phyloP scores from a whole-genome alignment of 768 basidiomycete genomes.

The Phlebiopsis gigantea region DNA sequence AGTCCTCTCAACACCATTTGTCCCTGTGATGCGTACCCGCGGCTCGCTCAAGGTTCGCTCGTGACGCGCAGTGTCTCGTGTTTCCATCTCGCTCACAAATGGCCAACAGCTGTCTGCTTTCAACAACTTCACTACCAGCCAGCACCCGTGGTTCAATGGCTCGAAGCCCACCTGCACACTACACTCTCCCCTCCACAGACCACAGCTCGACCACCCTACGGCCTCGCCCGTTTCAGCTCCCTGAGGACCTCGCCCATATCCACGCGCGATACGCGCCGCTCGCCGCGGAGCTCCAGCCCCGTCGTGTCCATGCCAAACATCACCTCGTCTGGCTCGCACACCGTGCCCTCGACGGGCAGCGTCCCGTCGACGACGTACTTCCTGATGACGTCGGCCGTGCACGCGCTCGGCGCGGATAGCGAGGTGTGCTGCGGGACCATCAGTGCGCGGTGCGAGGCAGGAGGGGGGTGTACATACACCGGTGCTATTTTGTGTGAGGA shows the following conservation, averaged over 20 bases:
- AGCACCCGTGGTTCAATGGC: too few species aligned
- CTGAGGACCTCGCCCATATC: background rate
- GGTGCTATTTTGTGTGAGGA: conserved; percentile 8
- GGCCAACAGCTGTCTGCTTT: too few species aligned
- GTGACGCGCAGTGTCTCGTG: too few species aligned
- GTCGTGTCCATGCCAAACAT: background rate
- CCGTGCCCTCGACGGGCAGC: conserved; percentile 18
- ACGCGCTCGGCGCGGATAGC: conserved; percentile 14
- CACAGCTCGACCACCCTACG: too few species aligned
- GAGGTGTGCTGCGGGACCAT: conserved; percentile 14
- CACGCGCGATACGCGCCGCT: background rate
- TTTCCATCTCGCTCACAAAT: too few species aligned
- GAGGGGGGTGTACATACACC: conserved; percentile 3
- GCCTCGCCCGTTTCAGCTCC: background rate
- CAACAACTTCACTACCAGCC: too few species aligned
- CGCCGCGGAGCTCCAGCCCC: background rate
- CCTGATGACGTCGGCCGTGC: conserved; percentile 18
- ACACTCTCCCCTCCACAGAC: too few species aligned
- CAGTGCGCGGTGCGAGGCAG: background rate
- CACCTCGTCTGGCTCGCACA: conserved; percentile 16
- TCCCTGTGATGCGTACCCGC: too few species aligned
- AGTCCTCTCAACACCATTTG: too few species aligned
- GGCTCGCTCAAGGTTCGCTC: too few species aligned
- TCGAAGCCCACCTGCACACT: too few species aligned
- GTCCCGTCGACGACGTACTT: conserved; percentile 21